Evolutionary conservation across 1,284 basidiomycete species (phyloP).

Genomic region (Ganoderma leucocontextum): DNA sequence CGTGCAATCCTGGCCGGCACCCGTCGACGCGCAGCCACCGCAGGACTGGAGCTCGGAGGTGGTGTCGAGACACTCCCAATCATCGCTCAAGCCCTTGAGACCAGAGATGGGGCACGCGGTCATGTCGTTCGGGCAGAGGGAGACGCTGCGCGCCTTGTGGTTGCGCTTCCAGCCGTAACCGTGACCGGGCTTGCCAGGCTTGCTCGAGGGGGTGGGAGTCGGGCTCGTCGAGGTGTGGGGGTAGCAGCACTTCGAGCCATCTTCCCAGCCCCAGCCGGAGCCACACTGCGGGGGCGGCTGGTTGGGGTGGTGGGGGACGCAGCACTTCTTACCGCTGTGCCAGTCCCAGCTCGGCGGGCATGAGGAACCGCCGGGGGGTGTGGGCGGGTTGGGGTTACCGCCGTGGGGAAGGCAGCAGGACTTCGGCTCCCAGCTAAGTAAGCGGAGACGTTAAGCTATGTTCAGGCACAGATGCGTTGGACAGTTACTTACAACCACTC

Average conservation of each 20-base stretch:
- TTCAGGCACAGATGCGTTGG: neutral
- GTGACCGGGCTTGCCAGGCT: slow-evolving; percentile 33
- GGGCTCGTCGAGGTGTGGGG: slow-evolving; percentile 47
- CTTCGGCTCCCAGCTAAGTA: slow-evolving; percentile 39
- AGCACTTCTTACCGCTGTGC: slow-evolving; percentile 52
- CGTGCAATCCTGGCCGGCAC: slow-evolving; percentile 76
- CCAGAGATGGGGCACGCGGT: slow-evolving; percentile 69
- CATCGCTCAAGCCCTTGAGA: slow-evolving; percentile 44
- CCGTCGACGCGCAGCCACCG: slow-evolving; percentile 74
- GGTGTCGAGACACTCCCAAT: slow-evolving; percentile 73
- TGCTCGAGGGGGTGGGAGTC: slow-evolving; percentile 47
- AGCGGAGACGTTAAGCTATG: neutral
- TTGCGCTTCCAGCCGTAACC: slow-evolving; percentile 44
- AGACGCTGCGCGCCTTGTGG: slow-evolving; percentile 47
- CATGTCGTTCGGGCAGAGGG: slow-evolving; percentile 63
- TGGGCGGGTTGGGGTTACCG: slow-evolving; percentile 51
- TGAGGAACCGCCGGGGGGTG: slow-evolving; percentile 57
- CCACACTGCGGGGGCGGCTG: slow-evolving; percentile 59
- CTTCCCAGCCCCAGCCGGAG: slow-evolving; percentile 56
- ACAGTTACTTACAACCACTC: slow-evolving; percentile 25
- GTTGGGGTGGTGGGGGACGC: slow-evolving; percentile 50
- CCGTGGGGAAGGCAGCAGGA: slow-evolving; percentile 59
- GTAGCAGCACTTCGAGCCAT: slow-evolving; percentile 50
- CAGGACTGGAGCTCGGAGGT: slow-evolving; percentile 67
- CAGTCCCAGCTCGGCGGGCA: slow-evolving; percentile 51